These are phyloP conservation scores for Aspergillus bertholletiae DNA, from an alignment of 495 filamentous ascomycete species.

Conservation along the genomic window DNA sequence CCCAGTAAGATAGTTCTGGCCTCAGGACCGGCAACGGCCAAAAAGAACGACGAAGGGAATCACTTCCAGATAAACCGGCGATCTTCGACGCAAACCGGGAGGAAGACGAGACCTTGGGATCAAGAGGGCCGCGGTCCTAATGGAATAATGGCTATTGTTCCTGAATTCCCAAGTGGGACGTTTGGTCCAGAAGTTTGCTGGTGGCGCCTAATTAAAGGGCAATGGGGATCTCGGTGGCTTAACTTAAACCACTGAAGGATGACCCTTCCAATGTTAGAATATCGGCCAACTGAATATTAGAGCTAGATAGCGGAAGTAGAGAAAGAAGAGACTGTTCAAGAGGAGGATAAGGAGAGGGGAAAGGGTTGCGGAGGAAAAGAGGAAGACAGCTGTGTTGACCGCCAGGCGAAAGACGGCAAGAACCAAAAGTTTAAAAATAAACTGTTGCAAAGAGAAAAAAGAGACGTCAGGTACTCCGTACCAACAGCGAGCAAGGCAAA, in stretches of 20 bases:
- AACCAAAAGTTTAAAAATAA: background rate
- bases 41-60: conserved; percentile 6
- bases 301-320: conserved; percentile 2
- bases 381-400: conserved; percentile 13
- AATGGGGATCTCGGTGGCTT: background rate
- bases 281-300: conserved; percentile 2
- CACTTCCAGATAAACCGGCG: conserved; percentile 10
- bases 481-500: too few relatives aligned
- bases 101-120: conserved; percentile 1
- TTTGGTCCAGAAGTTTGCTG: conserved; percentile 7
- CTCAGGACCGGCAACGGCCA: conserved; percentile 8
- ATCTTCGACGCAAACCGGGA: background rate
- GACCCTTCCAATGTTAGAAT: background rate
- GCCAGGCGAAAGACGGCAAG: conserved; percentile 8
- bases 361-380: conserved; percentile 10
- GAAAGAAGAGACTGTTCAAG: conserved; percentile 5
- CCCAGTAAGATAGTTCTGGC: conserved; percentile 6
- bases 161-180: conserved; percentile 5
- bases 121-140: conserved; percentile 7
- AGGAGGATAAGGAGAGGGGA: conserved; percentile 5
- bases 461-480: too few relatives aligned
- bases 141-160: conserved; percentile 5
- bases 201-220: conserved; percentile 5
- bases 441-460: background rate
- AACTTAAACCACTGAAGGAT: conserved; percentile 5